Evolutionary conservation across 306 rosid species (phyloP).

Genomic region (Lagenaria siceraria): DNA sequence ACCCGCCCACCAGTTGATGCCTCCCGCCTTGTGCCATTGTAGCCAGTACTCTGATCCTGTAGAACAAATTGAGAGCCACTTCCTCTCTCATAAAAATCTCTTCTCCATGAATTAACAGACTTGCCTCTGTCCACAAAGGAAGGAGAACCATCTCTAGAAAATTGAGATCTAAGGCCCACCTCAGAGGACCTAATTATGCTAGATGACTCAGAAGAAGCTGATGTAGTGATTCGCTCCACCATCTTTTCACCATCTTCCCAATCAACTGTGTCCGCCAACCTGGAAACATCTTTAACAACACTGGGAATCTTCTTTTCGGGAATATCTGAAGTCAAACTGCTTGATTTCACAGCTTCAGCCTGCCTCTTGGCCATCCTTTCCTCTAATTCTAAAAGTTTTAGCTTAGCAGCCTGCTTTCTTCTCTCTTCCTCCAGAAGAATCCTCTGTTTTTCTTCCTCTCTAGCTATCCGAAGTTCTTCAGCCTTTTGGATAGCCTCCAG

Average conservation of each 20-base stretch:
- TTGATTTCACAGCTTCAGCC: constrained; percentile 40
- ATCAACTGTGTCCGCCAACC: constrained; percentile 49
- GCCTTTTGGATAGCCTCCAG: constrained; percentile 59
- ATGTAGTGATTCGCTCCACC: constrained; percentile 75
- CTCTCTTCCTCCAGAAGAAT: constrained; percentile 73
- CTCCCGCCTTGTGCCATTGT: constrained; percentile 41
- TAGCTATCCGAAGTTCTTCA: constrained; percentile 68
- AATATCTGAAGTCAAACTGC: constrained; percentile 23
- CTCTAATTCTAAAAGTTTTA: constrained; percentile 85
- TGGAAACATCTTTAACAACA: constrained; percentile 29
- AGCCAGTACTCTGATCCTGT: constrained; percentile 51
- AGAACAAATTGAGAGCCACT: constrained; percentile 35
- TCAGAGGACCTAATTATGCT: constrained; percentile 54
- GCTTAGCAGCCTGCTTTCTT: constrained; percentile 85
- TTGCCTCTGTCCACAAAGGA: constrained; percentile 57
- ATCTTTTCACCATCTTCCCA: constrained; percentile 95
- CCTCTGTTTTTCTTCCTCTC: constrained; percentile 80
- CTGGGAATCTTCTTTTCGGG: constrained; percentile 37
- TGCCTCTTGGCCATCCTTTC: constrained; percentile 78
- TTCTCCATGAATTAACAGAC: constrained; percentile 61
- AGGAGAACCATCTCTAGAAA: constrained; percentile 44
- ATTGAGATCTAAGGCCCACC: constrained; percentile 49
- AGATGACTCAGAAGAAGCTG: constrained; percentile 76
- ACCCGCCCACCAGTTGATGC: constrained; percentile 47
- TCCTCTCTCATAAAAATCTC: constrained; percentile 64